These are phyloP conservation scores for Magnolia kwangsiensis DNA, from an alignment of 164 flowering plant genomes.

Conservation along the genomic window DNA sequence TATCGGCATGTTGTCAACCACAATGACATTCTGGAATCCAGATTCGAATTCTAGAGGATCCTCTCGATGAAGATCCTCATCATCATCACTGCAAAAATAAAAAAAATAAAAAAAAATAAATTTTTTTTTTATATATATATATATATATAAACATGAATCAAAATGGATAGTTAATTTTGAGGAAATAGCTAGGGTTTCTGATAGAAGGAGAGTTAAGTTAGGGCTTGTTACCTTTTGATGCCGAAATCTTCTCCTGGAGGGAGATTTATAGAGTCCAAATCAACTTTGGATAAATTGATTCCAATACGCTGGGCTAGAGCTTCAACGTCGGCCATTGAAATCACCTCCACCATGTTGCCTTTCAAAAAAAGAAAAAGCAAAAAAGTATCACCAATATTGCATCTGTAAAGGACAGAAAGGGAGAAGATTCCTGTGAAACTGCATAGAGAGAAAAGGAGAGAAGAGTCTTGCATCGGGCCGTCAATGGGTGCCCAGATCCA, in stretches of 20 bases:
- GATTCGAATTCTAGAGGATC: constrained; percentile 59
- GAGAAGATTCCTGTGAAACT: too few relatives aligned
- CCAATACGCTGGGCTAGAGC: constrained; percentile 21
- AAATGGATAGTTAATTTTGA: not conserved
- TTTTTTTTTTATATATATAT: too few relatives aligned
- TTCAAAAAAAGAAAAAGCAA: not conserved
- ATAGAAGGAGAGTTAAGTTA: not conserved
- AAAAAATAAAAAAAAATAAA: not conserved
- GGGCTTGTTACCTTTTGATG: constrained; percentile 45
- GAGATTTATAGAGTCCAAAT: constrained; percentile 46
- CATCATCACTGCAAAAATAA: constrained; percentile 48
- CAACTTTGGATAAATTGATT: constrained; percentile 44
- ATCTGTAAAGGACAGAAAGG: too few relatives aligned
- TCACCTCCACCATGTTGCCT: constrained; percentile 1
- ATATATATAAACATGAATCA: not conserved
- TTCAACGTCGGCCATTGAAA: constrained; percentile 10
- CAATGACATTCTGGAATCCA: constrained; percentile 65
- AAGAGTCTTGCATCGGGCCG: too few relatives aligned
- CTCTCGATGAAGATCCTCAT: constrained; percentile 52
- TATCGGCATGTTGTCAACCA: constrained; percentile 82
- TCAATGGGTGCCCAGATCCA: too few relatives aligned
- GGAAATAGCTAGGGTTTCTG: not conserved
- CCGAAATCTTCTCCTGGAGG: constrained; percentile 76
- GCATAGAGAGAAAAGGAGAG: too few relatives aligned
- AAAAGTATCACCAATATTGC: too few relatives aligned